A percentile compares a stretch with the other conserved stretches of the same genome.
Conservation (phyloP, 192 early-diverging fungal species). For the Jimgerdemannia lactiflua region DNA sequence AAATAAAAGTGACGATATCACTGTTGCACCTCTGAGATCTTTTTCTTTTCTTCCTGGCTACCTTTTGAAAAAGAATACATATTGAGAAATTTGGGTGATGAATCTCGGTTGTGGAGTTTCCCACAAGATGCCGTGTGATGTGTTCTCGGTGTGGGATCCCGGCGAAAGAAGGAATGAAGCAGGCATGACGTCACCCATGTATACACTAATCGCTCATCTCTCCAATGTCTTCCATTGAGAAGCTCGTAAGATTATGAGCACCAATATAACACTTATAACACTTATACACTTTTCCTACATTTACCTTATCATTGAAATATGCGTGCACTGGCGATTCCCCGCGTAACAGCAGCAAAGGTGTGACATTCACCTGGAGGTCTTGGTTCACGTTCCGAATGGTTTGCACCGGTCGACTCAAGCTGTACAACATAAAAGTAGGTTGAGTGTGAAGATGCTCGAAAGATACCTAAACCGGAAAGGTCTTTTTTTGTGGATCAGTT, state of each 20-base stretch:
- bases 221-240: constrained; percentile 68
- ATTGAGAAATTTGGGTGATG: too few relatives aligned
- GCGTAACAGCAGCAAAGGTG: constrained; percentile 80
- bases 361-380: constrained; percentile 90
- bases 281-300: neutral
- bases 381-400: constrained; percentile 84
- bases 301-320: constrained; percentile 91
- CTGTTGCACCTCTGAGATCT: too few relatives aligned
- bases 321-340: constrained; percentile 90
- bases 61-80: too few relatives aligned
- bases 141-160: too few relatives aligned
- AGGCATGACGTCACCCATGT: too few relatives aligned
- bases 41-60: too few relatives aligned
- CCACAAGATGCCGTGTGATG: too few relatives aligned
- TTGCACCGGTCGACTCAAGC: constrained; percentile 75
- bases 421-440: constrained; percentile 59
- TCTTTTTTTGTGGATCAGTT: too few relatives aligned
- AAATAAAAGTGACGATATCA: too few relatives aligned
- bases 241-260: constrained; percentile 84
- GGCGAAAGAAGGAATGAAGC: too few relatives aligned
- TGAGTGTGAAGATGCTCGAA: constrained; percentile 70
- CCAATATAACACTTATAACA: neutral
- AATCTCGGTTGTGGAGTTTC: too few relatives aligned
- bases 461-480: constrained; percentile 53
- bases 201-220: too few relatives aligned